Percentiles rank a stretch among this genome's conserved stretches.
phyloP scores from a whole-genome alignment of 2,329 filamentous ascomycete genomes.

The Myriosclerotinia duriaeana region DNA sequence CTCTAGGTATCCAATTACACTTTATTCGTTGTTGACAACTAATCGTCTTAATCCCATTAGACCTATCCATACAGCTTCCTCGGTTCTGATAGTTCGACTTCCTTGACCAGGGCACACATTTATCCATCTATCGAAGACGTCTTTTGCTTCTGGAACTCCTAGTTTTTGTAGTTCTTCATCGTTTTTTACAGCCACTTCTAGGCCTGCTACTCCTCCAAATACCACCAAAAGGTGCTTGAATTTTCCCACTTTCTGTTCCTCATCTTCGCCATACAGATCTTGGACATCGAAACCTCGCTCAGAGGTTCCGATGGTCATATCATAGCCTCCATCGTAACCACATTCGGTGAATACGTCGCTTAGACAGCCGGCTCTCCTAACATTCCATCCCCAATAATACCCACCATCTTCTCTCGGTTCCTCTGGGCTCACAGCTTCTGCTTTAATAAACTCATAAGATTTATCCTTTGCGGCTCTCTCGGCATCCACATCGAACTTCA shows the following conservation, averaged over 20 bases:
- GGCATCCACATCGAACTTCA: constrained; percentile 57
- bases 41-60: constrained; percentile 65
- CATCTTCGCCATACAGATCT: constrained; percentile 35
- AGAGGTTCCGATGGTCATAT: constrained; percentile 79
- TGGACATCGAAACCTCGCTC: constrained; percentile 60
- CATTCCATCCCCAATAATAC: constrained; percentile 83
- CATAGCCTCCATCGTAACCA: constrained; percentile 74
- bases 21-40: constrained; percentile 42
- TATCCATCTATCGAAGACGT: constrained; percentile 82
- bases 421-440: constrained; percentile 65
- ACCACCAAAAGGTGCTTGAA: constrained; percentile 76
- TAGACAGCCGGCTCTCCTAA: constrained; percentile 65
- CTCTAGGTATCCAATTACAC: not conserved
- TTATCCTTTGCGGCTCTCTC: constrained; percentile 43
- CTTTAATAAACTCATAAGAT: constrained; percentile 39
- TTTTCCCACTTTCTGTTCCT: constrained; percentile 36
- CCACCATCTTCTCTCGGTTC: constrained; percentile 71
- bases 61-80: constrained; percentile 79
- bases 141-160: constrained; percentile 62
- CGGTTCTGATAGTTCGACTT: constrained; percentile 77
- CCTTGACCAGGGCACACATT: constrained; percentile 79
- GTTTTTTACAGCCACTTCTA: constrained; percentile 71
- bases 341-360: constrained; percentile 76
- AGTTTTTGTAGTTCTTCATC: constrained; percentile 55
- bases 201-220: constrained; percentile 76